Evolutionary conservation across 257 asterid species (phyloP), one percentile per base, ranked within the genome.

Genomic region (Petunia secreta): DNA sequence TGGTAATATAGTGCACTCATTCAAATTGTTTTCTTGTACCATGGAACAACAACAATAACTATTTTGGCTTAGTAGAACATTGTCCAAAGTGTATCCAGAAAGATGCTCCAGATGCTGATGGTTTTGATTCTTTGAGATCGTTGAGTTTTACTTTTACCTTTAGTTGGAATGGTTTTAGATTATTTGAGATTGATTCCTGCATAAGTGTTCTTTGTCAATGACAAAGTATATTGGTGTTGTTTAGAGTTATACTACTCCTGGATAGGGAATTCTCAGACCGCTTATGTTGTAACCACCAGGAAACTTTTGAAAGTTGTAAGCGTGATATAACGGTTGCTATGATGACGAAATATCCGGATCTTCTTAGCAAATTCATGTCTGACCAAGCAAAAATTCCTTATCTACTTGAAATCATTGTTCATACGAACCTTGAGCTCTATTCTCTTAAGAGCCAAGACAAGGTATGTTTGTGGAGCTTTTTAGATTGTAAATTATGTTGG

Each of bases 401-500:
- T 83, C 89, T 96, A 73, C 90, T 94, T 73, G 98, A 92, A 87
- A 89, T 92, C 77, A 89, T 94, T 80, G 85, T 86, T 82, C 90
- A 88, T 87, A 89, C 86, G 91, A 90, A 96, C 85, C 96, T 94
- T 71, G 97, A 90, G 87, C 91, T 94, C 63, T 96, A 96, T 92
- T 91, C 99, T 76, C 93, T 90, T 16, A 94, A 94, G 89, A 87
- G 96, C 78, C 95, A 96, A 86, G 97, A 94, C 85, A 97, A 94
- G 98, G 99, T 94, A 73, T 16, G 63, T 43, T 60, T 83, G 55
- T 54, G 68, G 58, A 80, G 52, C 80, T 74, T 37, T 65, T 80
- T 84, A 14, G 6, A 41, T 60, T 44, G 40, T 75, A 63, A 63
- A 68, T 75, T 78, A 25, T 37, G 41, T 16, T 52, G 54, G 68